phyloP scores from a whole-genome alignment of 2,329 filamentous ascomycete species.

The Cercospora sojina region DNA sequence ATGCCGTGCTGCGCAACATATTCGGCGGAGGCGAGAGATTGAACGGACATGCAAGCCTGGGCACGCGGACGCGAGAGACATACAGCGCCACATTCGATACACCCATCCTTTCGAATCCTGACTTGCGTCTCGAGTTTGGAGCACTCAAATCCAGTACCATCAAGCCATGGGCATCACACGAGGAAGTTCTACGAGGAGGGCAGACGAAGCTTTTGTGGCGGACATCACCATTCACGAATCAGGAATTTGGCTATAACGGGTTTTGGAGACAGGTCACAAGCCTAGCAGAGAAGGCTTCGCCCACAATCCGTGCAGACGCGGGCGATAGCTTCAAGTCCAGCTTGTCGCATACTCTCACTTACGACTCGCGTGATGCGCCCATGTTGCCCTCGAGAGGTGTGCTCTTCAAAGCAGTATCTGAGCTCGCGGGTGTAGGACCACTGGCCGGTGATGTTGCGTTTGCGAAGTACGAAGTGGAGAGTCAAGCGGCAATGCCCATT shows the following conservation, averaged over 20 bases:
- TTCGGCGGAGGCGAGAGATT: conserved; percentile 92
- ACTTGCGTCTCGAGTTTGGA: conserved; percentile 75
- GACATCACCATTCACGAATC: conserved; percentile 57
- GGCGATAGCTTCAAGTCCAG: conserved; percentile 90
- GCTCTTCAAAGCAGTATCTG: conserved; percentile 41
- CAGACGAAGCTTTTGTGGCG: conserved; percentile 75
- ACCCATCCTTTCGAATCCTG: conserved; percentile 79
- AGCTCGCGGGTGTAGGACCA: conserved; percentile 48
- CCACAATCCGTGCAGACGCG: conserved; percentile 77
- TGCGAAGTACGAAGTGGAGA: conserved; percentile 84
- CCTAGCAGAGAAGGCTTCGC: conserved; percentile 71
- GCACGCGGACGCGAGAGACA: conserved; percentile 85
- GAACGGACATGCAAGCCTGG: conserved; percentile 80
- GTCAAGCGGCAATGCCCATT: conserved; percentile 72
- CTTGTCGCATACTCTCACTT: conserved; percentile 74
- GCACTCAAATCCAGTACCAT: conserved; percentile 77
- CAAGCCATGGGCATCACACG: conserved; percentile 91
- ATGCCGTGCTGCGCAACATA: conserved; percentile 83
- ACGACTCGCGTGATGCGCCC: conserved; percentile 79
- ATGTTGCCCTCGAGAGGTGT: conserved; percentile 81
- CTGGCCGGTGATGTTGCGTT: conserved; percentile 90
- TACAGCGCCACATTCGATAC: conserved; percentile 85
- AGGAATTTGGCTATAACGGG: conserved; percentile 77
- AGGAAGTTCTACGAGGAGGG: conserved; percentile 79
- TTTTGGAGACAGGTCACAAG: conserved; percentile 88